A percentile compares a stretch with the other conserved stretches of the same genome.
Conservation (phyloP, 495 filamentous ascomycete species). For the Corynascus novoguineensis region DNA sequence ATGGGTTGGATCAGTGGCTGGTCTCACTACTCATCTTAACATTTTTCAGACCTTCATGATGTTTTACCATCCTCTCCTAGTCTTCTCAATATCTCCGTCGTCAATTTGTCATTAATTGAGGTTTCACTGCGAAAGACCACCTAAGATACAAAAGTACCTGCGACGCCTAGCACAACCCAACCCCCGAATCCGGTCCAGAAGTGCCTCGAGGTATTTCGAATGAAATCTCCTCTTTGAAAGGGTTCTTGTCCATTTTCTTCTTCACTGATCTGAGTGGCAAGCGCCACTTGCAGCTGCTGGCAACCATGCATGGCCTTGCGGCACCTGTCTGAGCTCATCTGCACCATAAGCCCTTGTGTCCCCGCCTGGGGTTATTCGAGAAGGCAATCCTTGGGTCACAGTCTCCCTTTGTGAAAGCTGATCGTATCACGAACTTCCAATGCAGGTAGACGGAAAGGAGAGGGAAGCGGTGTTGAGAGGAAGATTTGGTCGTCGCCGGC, state of each 20-base stretch:
- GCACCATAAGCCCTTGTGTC: constrained; percentile 1
- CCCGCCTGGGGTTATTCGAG: no score
- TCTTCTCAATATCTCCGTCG: no score
- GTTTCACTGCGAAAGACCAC: no score
- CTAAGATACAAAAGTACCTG: constrained; percentile 9
- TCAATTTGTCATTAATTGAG: no score
- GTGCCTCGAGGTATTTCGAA: constrained; percentile 1
- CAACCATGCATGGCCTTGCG: constrained; percentile 16
- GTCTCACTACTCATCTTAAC: no score
- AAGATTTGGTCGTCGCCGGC: constrained; percentile 42
- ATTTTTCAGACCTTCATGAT: no score
- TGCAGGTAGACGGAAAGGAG: constrained; percentile 23
- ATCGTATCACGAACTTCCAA: constrained; percentile 18
- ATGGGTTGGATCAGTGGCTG: no score
- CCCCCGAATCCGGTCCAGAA: background rate
- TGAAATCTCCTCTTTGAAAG: background rate
- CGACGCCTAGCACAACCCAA: background rate
- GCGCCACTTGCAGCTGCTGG: constrained; percentile 9
- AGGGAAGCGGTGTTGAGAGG: background rate
- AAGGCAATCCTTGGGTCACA: no score
- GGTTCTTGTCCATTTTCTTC: background rate
- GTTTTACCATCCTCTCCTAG: no score
- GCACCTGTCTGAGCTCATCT: constrained; percentile 16
- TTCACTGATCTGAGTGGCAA: constrained; percentile 4
- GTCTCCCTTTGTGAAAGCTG: no score